Conservation (phyloP, 2,329 filamentous ascomycete species). For the Ophiocordyceps camponoti-floridani region DNA sequence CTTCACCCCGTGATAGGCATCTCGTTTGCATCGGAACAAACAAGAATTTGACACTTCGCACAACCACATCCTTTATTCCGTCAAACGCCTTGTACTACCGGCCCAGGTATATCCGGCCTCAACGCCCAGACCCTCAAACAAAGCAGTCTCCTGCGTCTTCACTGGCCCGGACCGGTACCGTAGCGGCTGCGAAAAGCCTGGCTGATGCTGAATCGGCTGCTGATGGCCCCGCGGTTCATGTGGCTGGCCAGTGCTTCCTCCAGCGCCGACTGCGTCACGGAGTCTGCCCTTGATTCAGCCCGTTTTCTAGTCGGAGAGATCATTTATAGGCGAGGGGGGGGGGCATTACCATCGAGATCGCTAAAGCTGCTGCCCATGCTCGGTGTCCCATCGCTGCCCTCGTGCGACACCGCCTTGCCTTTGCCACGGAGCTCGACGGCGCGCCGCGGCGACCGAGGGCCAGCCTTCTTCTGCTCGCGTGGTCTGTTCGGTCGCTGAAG, state of each 20-base stretch:
- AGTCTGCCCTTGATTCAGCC: constrained; percentile 31
- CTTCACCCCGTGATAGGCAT: too few relatives aligned
- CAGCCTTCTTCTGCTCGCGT: constrained; percentile 17
- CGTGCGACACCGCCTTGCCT: constrained; percentile 31
- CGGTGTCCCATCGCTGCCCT: constrained; percentile 55
- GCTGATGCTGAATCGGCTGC: constrained; percentile 46
- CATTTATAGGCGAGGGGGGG: too few relatives aligned
- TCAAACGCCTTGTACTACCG: neutral
- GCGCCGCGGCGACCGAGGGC: constrained; percentile 39
- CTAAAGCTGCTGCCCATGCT: constrained; percentile 79
- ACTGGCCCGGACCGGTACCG: constrained; percentile 18
- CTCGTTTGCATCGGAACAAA: too few relatives aligned
- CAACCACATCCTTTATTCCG: too few relatives aligned
- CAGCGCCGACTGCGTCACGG: constrained; percentile 62
- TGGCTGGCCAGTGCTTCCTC: constrained; percentile 56
- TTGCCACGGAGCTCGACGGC: constrained; percentile 37
- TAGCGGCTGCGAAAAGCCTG: constrained; percentile 48
- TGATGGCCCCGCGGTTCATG: constrained; percentile 16
- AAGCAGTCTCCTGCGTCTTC: constrained; percentile 1
- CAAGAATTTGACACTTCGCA: too few relatives aligned
- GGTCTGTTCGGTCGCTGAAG: constrained; percentile 11
- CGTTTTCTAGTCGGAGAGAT: neutral
- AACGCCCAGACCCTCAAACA: neutral
- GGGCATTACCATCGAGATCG: constrained; percentile 51
- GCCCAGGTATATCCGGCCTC: neutral